Evolutionary conservation across 371 early-diverging fungal species (phyloP).

Genomic region (Mortierella sp.): DNA sequence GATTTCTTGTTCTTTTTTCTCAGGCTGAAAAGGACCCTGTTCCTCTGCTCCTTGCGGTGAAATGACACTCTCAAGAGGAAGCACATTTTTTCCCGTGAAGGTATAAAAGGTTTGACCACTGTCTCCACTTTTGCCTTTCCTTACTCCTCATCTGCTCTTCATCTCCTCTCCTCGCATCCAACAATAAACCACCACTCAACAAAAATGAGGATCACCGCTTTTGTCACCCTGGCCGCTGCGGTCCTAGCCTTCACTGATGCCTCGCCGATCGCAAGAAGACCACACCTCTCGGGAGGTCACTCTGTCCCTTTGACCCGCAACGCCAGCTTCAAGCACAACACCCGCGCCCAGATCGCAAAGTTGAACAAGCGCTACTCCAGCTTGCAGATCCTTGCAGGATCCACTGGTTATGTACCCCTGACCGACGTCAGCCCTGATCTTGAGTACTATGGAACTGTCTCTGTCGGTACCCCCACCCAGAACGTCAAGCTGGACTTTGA

Average conservation of each 20-base stretch:
- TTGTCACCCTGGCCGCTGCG: slow-evolving; percentile 37
- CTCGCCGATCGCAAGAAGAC: slow-evolving; percentile 24
- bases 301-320: slow-evolving; percentile 37
- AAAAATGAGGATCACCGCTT: slow-evolving; percentile 29
- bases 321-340: slow-evolving; percentile 37
- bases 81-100: background rate
- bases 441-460: slow-evolving; percentile 68
- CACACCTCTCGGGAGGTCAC: slow-evolving; percentile 15
- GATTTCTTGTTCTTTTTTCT: background rate
- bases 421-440: slow-evolving; percentile 30
- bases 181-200: background rate
- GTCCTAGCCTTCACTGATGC: slow-evolving; percentile 24
- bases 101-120: slow-evolving; percentile 18
- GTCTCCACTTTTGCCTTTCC: background rate
- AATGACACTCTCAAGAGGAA: background rate
- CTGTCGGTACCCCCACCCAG: slow-evolving; percentile 77
- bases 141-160: background rate
- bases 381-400: slow-evolving; percentile 9
- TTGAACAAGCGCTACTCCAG: slow-evolving; percentile 36
- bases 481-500: slow-evolving; percentile 72
- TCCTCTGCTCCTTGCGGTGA: background rate
- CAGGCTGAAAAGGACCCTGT: background rate
- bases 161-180: background rate
- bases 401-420: slow-evolving; percentile 27
- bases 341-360: slow-evolving; percentile 34